Evolutionary conservation across 345 rosid genomes (phyloP).

Genomic region (Boechera retrofracta): DNA sequence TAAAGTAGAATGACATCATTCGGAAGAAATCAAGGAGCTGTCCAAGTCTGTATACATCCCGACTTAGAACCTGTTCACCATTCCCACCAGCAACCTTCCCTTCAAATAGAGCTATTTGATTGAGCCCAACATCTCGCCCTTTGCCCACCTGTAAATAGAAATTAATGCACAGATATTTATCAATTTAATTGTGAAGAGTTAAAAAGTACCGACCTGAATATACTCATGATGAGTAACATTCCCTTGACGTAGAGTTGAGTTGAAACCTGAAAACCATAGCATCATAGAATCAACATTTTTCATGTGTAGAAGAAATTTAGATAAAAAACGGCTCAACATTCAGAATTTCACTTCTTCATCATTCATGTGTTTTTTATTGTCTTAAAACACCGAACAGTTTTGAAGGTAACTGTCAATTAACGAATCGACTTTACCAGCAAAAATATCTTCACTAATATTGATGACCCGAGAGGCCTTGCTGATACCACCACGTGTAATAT

Average conservation of each 20-base stretch:
- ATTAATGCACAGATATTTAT: conserved; percentile 12
- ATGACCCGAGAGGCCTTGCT: conserved; percentile 99
- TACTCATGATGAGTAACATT: conserved; percentile 98
- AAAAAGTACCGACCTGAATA: conserved; percentile 69
- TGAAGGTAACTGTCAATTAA: conserved; percentile 30
- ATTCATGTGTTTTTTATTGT: not conserved
- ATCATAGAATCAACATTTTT: conserved; percentile 1
- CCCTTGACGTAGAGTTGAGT: conserved; percentile 96
- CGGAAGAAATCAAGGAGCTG: conserved; percentile 98
- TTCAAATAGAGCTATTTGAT: conserved; percentile 97
- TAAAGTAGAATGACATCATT: conserved; percentile 96
- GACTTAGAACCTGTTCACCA: conserved; percentile 98
- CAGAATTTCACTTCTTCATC: conserved; percentile 8
- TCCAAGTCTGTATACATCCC: conserved; percentile 97
- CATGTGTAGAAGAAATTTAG: conserved; percentile 1
- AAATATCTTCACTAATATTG: conserved; percentile 97
- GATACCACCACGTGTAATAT: conserved; percentile 97
- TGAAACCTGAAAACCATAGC: conserved; percentile 67
- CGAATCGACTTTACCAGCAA: conserved; percentile 58
- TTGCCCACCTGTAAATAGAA: conserved; percentile 81
- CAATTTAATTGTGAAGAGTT: conserved; percentile 11
- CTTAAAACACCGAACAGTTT: not conserved
- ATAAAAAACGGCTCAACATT: conserved; percentile 1
- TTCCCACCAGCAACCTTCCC: conserved; percentile 99
- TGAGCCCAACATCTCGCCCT: conserved; percentile 98